phyloP scores from a whole-genome alignment of 345 rosid genomes.

The Citrus maxima region DNA sequence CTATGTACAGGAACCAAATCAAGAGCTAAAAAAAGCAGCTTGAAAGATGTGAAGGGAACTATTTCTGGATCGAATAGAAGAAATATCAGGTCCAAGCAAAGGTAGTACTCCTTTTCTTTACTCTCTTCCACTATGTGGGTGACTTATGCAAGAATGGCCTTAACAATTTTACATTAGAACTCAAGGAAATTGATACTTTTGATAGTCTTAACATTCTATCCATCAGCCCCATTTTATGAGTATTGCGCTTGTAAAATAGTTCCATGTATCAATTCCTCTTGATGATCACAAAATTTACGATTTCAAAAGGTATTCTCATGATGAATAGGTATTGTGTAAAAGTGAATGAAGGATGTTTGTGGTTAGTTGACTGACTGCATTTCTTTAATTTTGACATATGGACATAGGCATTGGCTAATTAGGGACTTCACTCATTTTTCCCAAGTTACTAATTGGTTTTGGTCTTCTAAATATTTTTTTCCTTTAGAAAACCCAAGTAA shows the following conservation, averaged over 20 bases:
- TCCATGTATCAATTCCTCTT: not conserved
- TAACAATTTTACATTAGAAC: not conserved
- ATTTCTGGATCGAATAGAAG: constrained; percentile 24
- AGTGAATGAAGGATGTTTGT: not conserved
- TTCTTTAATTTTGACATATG: not conserved
- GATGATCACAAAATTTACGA: not conserved
- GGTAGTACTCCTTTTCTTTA: constrained; percentile 18
- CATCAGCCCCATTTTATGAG: not conserved
- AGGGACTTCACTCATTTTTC: not conserved
- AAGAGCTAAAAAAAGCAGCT: constrained; percentile 26
- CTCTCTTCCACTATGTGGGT: not conserved
- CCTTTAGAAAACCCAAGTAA: not conserved
- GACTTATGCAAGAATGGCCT: not conserved
- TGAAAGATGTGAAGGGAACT: constrained; percentile 16
- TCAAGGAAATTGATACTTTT: not conserved
- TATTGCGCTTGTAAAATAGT: not conserved
- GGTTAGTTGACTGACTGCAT: not conserved
- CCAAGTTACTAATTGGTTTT: not conserved
- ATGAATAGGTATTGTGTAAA: not conserved
- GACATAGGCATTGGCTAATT: not conserved
- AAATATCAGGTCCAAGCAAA: constrained; percentile 25
- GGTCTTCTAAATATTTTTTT: not conserved
- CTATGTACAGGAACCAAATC: constrained; percentile 28
- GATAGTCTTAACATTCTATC: not conserved
- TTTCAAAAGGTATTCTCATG: not conserved